Percentiles rank a stretch among this genome's conserved stretches.
phyloP scores from a whole-genome alignment of 1,284 basidiomycete species.

The Apiotrichum sp. region DNA sequence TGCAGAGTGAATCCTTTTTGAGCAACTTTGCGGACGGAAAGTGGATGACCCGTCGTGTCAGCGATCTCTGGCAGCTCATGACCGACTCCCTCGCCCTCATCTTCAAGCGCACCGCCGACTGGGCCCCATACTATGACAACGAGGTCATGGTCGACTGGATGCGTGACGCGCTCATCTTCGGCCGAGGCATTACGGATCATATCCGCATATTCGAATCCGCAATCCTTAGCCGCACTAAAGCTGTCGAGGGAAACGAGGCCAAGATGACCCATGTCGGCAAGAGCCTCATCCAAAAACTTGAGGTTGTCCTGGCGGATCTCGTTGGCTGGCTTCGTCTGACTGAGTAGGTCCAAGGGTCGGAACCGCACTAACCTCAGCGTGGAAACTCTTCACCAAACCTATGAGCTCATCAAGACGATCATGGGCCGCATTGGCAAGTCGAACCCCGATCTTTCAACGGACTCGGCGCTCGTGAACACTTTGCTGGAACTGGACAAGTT shows the following conservation, averaged over 20 bases:
- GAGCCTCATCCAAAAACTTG: constrained; percentile 69
- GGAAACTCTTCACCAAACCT: constrained; percentile 80
- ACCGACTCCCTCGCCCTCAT: constrained; percentile 70
- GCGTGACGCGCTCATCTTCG: constrained; percentile 91
- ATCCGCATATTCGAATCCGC: constrained; percentile 71
- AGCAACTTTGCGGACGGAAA: constrained; percentile 22
- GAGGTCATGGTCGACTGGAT: constrained; percentile 90
- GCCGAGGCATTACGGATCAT: constrained; percentile 71
- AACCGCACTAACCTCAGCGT: constrained; percentile 42
- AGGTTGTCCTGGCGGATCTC: constrained; percentile 69
- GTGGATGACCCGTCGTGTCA: constrained; percentile 53
- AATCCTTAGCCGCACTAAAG: constrained; percentile 46
- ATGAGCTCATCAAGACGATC: constrained; percentile 69
- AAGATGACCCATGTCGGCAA: constrained; percentile 52
- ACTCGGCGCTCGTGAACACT: constrained; percentile 25
- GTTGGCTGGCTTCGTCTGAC: constrained; percentile 82
- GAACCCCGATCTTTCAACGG: constrained; percentile 23
- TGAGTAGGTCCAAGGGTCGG: constrained; percentile 49
- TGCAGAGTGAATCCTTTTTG: constrained; percentile 50
- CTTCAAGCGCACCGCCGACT: constrained; percentile 71
- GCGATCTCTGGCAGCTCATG: constrained; percentile 77
- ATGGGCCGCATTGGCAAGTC: constrained; percentile 52
- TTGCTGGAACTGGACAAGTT: constrained; percentile 44
- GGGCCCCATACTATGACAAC: constrained; percentile 72
- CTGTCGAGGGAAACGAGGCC: constrained; percentile 31